These are phyloP conservation scores for Apophysomyces ossiformis DNA, from an alignment of 371 early-diverging fungal species.

Conservation along the genomic window DNA sequence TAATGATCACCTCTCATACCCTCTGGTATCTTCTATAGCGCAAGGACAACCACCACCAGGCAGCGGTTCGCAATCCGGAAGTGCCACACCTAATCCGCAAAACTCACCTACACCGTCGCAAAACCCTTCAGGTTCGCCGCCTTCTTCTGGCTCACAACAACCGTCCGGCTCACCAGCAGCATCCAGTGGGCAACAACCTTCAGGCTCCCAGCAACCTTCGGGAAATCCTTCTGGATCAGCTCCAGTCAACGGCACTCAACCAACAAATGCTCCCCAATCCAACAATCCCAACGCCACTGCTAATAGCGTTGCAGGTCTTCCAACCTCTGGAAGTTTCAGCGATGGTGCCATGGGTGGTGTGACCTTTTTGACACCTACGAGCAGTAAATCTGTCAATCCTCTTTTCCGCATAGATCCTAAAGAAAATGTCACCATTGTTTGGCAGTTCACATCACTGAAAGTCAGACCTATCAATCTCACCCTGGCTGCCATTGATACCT, in stretches of 20 bases:
- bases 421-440: conserved; percentile 53
- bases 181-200: neutral
- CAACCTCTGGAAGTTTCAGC: conserved; percentile 47
- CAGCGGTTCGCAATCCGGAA: neutral
- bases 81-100: neutral
- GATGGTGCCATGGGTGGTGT: conserved; percentile 43
- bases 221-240: neutral
- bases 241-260: conserved; percentile 7
- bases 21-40: neutral
- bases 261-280: neutral
- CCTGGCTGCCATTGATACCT: conserved; percentile 49
- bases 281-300: conserved; percentile 11
- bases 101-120: neutral
- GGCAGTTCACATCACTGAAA: conserved; percentile 42
- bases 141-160: conserved; percentile 11
- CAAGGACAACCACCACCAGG: neutral
- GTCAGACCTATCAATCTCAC: conserved; percentile 51
- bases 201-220: neutral
- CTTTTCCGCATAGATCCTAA: conserved; percentile 42
- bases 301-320: conserved; percentile 32
- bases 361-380: conserved; percentile 43
- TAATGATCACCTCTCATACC: neutral
- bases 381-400: conserved; percentile 48
- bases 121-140: conserved; percentile 5
- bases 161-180: neutral